Evolutionary conservation across 352 stramenopile genomes (phyloP).

Genomic region (Pythium sukuiense): DNA sequence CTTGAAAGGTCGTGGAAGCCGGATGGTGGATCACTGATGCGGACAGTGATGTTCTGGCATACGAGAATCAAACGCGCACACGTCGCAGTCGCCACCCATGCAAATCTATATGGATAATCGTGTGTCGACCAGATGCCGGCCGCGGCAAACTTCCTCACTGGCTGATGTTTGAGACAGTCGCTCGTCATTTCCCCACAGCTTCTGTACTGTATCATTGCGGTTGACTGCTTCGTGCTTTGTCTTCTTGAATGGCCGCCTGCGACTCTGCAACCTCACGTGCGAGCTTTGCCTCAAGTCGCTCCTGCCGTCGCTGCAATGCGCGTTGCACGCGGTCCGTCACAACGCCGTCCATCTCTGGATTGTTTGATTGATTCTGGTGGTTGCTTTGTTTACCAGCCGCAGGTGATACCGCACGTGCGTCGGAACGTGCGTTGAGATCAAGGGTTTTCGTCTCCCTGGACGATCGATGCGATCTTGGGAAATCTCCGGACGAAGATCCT

Average conservation of each 20-base stretch:
- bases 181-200: not conserved
- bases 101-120: not conserved
- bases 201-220: not conserved
- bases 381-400: not conserved
- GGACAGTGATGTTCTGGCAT: not conserved
- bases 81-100: not conserved
- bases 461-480: not conserved
- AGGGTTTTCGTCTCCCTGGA: not conserved
- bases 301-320: slow-evolving; percentile 42
- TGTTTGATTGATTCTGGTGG: not conserved
- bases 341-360: slow-evolving; percentile 1
- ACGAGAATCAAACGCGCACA: not conserved
- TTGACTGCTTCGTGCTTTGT: not conserved
- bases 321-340: slow-evolving; percentile 38
- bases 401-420: not conserved
- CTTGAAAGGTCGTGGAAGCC: slow-evolving; percentile 1
- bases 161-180: slow-evolving; percentile 3
- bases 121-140: not conserved
- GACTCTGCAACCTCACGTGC: slow-evolving; percentile 14
- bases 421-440: not conserved
- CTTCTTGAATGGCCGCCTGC: not conserved
- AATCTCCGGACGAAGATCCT: not conserved
- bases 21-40: not conserved
- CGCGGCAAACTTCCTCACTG: not conserved
- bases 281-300: slow-evolving; percentile 50